Base-by-base conservation (phyloP, 345 rosid genomes). In the Trapa incisa region DNA sequence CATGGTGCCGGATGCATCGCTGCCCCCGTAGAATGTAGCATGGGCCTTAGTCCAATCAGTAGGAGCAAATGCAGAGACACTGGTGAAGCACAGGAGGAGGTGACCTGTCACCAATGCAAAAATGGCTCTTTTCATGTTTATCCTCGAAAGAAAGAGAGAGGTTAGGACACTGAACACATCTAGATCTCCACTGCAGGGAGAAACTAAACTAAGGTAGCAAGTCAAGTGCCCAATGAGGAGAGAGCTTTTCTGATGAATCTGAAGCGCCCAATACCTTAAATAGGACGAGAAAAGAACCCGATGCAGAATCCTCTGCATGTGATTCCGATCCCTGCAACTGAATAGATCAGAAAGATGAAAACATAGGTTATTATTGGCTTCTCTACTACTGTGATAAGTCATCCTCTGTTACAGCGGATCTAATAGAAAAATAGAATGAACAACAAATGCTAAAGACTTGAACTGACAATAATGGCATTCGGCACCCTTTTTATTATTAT, bases 1-100 rank as follows among this genome's bases (percentile, higher is more conserved):
- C 96, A 89, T 86, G 1, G 96, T 87, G 76, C 96, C 96, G 0
- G 92, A 85, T 67, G 96, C 96, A 76, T 87, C 92, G 43, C 86
- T 75, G 47, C 92, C 96, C 39, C 96, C 96, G 71, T 89, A 89
- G 77, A 89, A 89, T 5, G 96, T 89, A 56, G 96, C 96, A 70
- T 87, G 96, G 39, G 80, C 96, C 62, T 75, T 75, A 6, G 75
- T 79, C 89, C 86, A 82, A 1, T 81, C 80, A 1, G 96, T 81
- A 65, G 96, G 76, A 3, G 70, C 43, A 73, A 81, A 82, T 9
- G 85, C 86, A 35, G 74, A 14, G 54, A 71, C 86, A 43, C 54
- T 57, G 12, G 70, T 5, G 7, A 67, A 68, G 63, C 77, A 69
- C 37, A 71, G 69, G 14, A 82, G 68, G 16, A 81, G 79, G 71